Evolutionary conservation across 2,329 filamentous ascomycete species (phyloP), one percentile per base, ranked within the genome.

Genomic region (Berkeleyomyces rouxiae): DNA sequence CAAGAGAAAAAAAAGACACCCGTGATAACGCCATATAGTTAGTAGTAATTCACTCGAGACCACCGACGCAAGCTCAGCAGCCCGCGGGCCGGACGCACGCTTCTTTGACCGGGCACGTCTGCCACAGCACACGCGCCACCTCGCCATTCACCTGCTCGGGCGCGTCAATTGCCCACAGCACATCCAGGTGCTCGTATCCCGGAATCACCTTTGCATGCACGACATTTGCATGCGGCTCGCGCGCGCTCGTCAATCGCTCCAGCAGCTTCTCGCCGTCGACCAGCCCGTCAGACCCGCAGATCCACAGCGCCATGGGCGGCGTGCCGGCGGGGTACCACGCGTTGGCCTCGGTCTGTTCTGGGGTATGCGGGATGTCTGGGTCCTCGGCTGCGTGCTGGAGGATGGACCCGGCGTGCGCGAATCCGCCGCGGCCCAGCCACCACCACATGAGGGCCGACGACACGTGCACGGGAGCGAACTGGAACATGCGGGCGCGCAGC

Each of bases 111-210:
- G 82, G 43, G 74, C 83, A 76, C 1, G 89, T 95, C 72, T 84
- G 84, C 91, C 91, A 96, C 10, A 96, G 72, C 11, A 95, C 85
- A 68, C 92, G 85, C 39, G 84, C 80, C 0, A 96, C 76, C 74
- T 95, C 91, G 63, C 77, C 79, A 4, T 91, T 93, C 0, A 96
- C 88, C 71, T 92, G 82, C 58, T 92, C 85, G 13, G 90, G 82
- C 0, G 84, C 83, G 70, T 96, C 90, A 78, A 96, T 89, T 0
- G 91, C 90, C 92, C 92, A 96, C 44, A 97, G 83, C 1, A 96
- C 89, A 73, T 96, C 92, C 3, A 97, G 79, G 73, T 97, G 92
- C 74, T 96, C 92, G 71, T 96, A 95, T 57, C 86, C 88, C 2
- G 88, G 83, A 51, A 96, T 87, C 31, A 95, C 77, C 70, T 89